A percentile compares a stretch with the other conserved stretches of the same genome.
Conservation (phyloP, 2,329 filamentous ascomycete species). For the Microcera coccophila region DNA sequence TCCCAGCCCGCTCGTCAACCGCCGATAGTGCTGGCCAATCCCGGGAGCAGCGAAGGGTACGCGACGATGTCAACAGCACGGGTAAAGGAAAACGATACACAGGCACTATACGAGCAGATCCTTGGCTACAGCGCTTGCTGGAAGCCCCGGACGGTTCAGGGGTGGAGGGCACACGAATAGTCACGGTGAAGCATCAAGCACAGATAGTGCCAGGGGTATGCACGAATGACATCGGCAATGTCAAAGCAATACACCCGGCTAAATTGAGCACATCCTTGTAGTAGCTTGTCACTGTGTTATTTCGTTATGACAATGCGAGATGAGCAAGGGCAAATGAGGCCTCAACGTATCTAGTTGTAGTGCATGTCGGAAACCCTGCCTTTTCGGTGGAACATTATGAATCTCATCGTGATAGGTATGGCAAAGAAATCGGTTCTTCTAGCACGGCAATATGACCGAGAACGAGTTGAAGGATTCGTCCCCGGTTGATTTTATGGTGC, state of each 20-base stretch:
- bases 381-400: conserved; percentile 22
- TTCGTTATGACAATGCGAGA: too few relatives aligned
- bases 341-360: neutral
- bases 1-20: too few relatives aligned
- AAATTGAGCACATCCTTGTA: too few relatives aligned
- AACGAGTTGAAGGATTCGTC: conserved; percentile 46
- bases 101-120: neutral
- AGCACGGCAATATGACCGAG: conserved; percentile 60
- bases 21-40: too few relatives aligned
- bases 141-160: neutral
- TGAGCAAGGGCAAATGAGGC: too few relatives aligned
- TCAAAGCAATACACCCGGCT: too few relatives aligned
- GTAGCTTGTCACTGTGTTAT: too few relatives aligned
- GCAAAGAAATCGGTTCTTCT: conserved; percentile 42
- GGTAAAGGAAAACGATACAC: neutral
- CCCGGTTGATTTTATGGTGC: conserved; percentile 63
- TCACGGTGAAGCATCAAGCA: neutral
- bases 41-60: too few relatives aligned
- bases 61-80: too few relatives aligned
- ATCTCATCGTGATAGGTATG: conserved; percentile 18
- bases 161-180: neutral
- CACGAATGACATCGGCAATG: too few relatives aligned
- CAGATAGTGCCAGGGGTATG: neutral
- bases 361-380: conserved; percentile 32
- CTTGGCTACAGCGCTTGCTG: neutral